Base-by-base conservation (phyloP, 129 eudicot species). In the Cynara cardunculus region DNA sequence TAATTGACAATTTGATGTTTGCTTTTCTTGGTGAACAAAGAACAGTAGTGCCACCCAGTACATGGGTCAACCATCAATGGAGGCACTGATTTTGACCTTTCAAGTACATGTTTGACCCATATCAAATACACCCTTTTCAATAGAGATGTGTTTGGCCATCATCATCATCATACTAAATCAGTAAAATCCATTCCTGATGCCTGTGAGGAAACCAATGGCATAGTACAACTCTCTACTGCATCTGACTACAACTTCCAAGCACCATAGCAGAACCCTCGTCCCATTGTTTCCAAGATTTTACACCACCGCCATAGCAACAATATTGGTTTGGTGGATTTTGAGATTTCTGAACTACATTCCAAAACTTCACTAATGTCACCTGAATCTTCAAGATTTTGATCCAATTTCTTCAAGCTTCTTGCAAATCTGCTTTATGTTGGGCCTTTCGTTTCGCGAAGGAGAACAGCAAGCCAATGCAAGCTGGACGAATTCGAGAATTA, bases 381-480 rank as follows among this genome's bases (percentile, higher is more conserved):
- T 39, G 25, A 75, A 82, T 74, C 77, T 79, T 78, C 74, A 81
- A 49, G 24, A 75, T 73, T 86, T 84, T 25, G 34, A 39, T 85
- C 78, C 84, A 25, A 96, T 86, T 73, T 96, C 97, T 84, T 96
- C 93, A 65, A 96, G 92, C 81, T 80, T 89, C 19, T 70, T 75
- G 24, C 94, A 88, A 37, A 96, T 73, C 66, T 91, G 97, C 82
- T 78, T 91, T 41, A 53, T 80, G 21, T 85, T 86, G 7, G 98
- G 97, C 87, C 98, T 85, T n/a, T n/a, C n/a, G n/a, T n/a, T n/a
- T n/a, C n/a, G 92, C 25, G 89, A 83, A 3, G 95, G 97, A 14
- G 99, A 96, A 83, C 99, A 96, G 71, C 99, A 96, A 62, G 95
- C 86, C 90, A 93, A 88, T 12, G 97, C 95, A 22, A 96, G 97